Evolutionary conservation across 2,329 filamentous ascomycete species (phyloP), one percentile per base, ranked within the genome.

Genomic region (Fusarium nematophilum): DNA sequence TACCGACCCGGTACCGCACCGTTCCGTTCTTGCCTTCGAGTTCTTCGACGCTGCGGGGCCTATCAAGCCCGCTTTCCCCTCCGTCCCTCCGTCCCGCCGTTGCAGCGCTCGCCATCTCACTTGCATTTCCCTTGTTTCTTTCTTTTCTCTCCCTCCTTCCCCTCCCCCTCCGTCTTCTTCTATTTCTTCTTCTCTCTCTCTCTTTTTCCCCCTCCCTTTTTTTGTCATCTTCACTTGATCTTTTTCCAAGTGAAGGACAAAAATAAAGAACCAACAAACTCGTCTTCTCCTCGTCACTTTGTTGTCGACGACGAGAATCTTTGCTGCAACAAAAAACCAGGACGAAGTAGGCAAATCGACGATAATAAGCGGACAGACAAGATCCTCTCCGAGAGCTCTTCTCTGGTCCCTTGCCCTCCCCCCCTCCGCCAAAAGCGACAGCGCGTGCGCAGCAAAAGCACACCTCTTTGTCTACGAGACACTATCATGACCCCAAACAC

Each of bases 401-500:
- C 55, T 47, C 52, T 53, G 55, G 55, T 54, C 59, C 55, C 40
- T n/a, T n/a, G n/a, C n/a, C n/a, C n/a, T n/a, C n/a, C n/a, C n/a
- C n/a, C n/a, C n/a, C n/a, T 47, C 38, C 58, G 40, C 53, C 55
- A 63, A 49, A n/a, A 57, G 59, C 33, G 44, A 48, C n/a, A 36
- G 47, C 42, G 47, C 40, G 52, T 43, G 53, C 57, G 57, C 52
- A 45, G 51, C 31, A 53, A 47, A 26, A 31, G 47, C 44, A 37
- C 38, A 29, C 55, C 36, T 51, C 55, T 62, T 48, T n/a, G 18
- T 26, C 53, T 43, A 30, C 58, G 39, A 64, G 60, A 66, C 61
- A 67, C 63, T 75, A 77, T 76, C 72, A 78, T 78, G 75, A 76
- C 68, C 73, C 68, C 70, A 64, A 72, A 75, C 71, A 69, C 66